Conservation (phyloP, 768 basidiomycete species). For the Kwoniella pini region DNA sequence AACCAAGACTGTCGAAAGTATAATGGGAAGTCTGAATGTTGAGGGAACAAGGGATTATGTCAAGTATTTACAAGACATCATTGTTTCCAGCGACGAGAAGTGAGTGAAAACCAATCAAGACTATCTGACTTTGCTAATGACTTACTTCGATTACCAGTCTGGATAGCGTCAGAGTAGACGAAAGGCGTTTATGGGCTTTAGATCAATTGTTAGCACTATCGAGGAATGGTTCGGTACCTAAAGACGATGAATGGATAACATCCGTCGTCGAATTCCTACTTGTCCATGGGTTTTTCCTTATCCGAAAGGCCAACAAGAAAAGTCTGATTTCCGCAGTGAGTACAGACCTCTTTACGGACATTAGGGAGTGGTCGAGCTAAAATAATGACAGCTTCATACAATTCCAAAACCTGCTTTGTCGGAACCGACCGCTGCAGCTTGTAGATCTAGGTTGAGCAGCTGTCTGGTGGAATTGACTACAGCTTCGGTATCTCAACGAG, state of each 20-base stretch:
- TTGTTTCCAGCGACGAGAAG: constrained; percentile 57
- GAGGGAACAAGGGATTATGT: constrained; percentile 78
- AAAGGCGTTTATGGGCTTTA: constrained; percentile 73
- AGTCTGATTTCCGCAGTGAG: constrained; percentile 65
- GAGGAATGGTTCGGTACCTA: constrained; percentile 73
- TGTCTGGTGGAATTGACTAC: constrained; percentile 73
- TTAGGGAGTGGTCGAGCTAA: no score
- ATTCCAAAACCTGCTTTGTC: constrained; percentile 71
- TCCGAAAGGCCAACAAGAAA: constrained; percentile 73
- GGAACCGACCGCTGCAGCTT: constrained; percentile 67
- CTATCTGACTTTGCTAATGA: background rate
- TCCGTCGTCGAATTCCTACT: constrained; percentile 76
- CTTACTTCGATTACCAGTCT: constrained; percentile 18
- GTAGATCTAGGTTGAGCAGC: constrained; percentile 69
- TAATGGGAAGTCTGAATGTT: constrained; percentile 71
- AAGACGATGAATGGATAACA: constrained; percentile 74
- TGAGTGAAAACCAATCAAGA: constrained; percentile 43
- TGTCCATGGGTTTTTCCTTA: constrained; percentile 75
- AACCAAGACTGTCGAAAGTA: constrained; percentile 86
- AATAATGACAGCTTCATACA: constrained; percentile 61
- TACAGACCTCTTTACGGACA: no score
- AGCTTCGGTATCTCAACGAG: constrained; percentile 61
- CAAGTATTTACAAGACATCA: constrained; percentile 66
- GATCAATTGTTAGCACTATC: constrained; percentile 80
- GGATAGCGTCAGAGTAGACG: constrained; percentile 48